phyloP scores from a whole-genome alignment of 129 eudicot genomes.

The Flaveria sonorensis region DNA sequence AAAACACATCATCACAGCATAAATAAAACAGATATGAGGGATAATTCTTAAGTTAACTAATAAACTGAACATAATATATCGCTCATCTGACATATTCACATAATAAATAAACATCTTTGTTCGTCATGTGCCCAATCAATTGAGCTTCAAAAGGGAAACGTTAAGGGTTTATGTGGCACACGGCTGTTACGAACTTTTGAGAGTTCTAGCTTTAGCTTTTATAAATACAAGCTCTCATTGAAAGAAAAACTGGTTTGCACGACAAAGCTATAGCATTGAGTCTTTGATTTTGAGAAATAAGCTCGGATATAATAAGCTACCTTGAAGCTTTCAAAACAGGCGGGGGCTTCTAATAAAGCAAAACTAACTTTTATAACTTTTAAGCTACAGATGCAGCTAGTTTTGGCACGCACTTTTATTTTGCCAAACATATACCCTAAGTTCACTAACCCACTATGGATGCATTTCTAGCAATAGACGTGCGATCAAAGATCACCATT shows the following conservation, averaged over 20 bases:
- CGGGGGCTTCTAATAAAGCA: neutral
- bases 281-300: neutral
- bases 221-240: neutral
- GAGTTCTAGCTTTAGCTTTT: neutral
- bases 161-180: neutral
- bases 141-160: neutral
- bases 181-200: neutral
- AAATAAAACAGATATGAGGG: slow-evolving; percentile 3
- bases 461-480: neutral
- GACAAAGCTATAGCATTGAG: neutral
- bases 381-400: neutral
- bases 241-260: neutral
- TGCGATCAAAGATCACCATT: slow-evolving; percentile 5
- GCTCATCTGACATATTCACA: neutral
- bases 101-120: slow-evolving; percentile 8
- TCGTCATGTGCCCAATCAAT: neutral
- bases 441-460: neutral
- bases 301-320: neutral
- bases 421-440: neutral
- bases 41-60: neutral
- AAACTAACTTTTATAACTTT: neutral
- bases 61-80: neutral
- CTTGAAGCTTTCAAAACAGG: neutral
- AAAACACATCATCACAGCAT: neutral
- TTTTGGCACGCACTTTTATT: neutral